Evolutionary conservation across 2,329 filamentous ascomycete genomes (phyloP).

Genomic region (Ophiostoma ips): DNA sequence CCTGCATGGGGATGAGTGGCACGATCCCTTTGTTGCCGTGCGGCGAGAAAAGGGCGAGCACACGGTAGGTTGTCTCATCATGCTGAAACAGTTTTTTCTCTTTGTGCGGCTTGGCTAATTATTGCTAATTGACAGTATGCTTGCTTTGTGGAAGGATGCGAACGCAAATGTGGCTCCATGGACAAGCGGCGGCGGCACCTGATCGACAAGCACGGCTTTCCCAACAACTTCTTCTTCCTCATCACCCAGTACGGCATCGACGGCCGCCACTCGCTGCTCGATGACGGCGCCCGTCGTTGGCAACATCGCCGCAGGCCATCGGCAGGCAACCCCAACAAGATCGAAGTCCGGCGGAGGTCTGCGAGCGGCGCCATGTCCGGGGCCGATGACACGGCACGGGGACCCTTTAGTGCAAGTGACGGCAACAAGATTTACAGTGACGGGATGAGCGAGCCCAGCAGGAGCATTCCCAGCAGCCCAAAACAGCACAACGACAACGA

Average conservation of each 20-base stretch:
- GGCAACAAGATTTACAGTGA: neutral
- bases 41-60: conserved; percentile 70
- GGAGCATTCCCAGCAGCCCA: neutral
- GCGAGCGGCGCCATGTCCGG: conserved; percentile 1
- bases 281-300: conserved; percentile 29
- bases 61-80: conserved; percentile 43
- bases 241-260: conserved; percentile 86
- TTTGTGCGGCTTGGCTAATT: neutral
- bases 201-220: conserved; percentile 90
- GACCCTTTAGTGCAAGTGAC: neutral
- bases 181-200: conserved; percentile 78
- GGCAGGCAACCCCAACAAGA: conserved; percentile 23
- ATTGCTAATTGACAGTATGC: conserved; percentile 42
- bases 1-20: conserved; percentile 81
- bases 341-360: conserved; percentile 11
- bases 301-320: conserved; percentile 34
- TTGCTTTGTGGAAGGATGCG: conserved; percentile 83
- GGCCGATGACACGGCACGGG: neutral
- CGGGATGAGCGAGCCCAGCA: neutral
- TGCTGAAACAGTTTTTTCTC: too few species aligned
- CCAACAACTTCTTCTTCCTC: conserved; percentile 74
- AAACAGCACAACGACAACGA: neutral
- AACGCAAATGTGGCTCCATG: conserved; percentile 67
- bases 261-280: conserved; percentile 63
- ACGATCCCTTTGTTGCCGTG: conserved; percentile 65